phyloP scores from a whole-genome alignment of 805 yeast species.

The Candida yuanshanica region DNA sequence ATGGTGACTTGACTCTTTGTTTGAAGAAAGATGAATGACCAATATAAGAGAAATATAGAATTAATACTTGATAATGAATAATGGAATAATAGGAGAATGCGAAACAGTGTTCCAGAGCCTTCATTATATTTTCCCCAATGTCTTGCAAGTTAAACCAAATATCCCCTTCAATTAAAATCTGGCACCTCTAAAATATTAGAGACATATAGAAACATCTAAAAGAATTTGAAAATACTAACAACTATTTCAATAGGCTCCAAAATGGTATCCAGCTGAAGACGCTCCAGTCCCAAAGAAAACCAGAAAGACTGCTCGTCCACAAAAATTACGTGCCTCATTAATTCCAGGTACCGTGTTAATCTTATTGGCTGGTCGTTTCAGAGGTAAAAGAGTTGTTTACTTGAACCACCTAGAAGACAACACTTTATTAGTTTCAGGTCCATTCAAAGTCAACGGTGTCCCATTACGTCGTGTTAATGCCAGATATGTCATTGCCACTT shows the following conservation, averaged over 20 bases:
- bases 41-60: too few relatives aligned
- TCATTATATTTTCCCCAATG: too few relatives aligned
- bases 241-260: slow-evolving; percentile 76
- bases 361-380: slow-evolving; percentile 98
- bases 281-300: slow-evolving; percentile 80
- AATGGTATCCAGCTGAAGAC: slow-evolving; percentile 93
- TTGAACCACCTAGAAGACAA: slow-evolving; percentile 96
- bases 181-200: too few relatives aligned
- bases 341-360: slow-evolving; percentile 98
- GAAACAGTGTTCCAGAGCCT: too few relatives aligned
- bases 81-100: too few relatives aligned
- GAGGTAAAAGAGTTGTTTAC: slow-evolving; percentile 99
- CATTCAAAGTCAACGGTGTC: slow-evolving; percentile 99
- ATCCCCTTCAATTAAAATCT: too few relatives aligned
- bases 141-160: too few relatives aligned
- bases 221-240: too few relatives aligned
- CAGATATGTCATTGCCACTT: slow-evolving; percentile 98
- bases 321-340: slow-evolving; percentile 90
- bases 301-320: slow-evolving; percentile 90
- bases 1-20: background rate
- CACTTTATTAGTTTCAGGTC: slow-evolving; percentile 96
- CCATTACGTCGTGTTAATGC: slow-evolving; percentile 99
- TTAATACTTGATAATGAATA: too few relatives aligned
- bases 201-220: too few relatives aligned
- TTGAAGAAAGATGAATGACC: too few relatives aligned